A percentile compares a stretch with the other conserved stretches of the same genome.
Conservation (phyloP, 306 rosid species). For the Cicer pinnatifidum region DNA sequence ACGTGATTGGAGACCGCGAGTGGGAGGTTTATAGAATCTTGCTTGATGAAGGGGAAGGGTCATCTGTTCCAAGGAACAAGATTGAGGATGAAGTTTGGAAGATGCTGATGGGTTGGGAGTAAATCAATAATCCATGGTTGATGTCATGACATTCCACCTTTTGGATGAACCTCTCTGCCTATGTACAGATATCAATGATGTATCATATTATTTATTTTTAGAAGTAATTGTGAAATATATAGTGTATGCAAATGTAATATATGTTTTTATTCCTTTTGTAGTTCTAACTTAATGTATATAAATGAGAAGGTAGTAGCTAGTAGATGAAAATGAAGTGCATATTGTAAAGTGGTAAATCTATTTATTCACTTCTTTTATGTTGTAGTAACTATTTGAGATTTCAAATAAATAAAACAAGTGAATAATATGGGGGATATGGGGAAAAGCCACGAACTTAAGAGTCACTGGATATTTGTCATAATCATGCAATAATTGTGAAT, state of each 20-base stretch:
- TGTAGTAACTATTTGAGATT: not conserved
- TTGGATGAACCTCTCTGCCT: conserved; percentile 16
- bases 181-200: conserved; percentile 51
- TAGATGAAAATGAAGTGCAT: conserved; percentile 42
- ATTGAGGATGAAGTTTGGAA: conserved; percentile 84
- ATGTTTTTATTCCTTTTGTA: conserved; percentile 35
- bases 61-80: conserved; percentile 57
- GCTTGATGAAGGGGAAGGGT: conserved; percentile 84
- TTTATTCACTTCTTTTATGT: conserved; percentile 9
- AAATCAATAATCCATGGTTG: conserved; percentile 52
- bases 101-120: conserved; percentile 97
- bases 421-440: too few relatives aligned
- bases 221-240: conserved; percentile 44
- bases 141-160: conserved; percentile 22
- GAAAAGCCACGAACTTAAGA: too few relatives aligned
- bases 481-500: too few relatives aligned
- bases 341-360: conserved; percentile 47
- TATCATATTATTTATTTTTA: conserved; percentile 31
- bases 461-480: too few relatives aligned
- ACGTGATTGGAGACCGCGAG: conserved; percentile 71
- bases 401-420: too few relatives aligned
- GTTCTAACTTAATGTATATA: conserved; percentile 51
- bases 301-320: conserved; percentile 41
- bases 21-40: conserved; percentile 92
- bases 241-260: conserved; percentile 19